Percentiles rank a stretch among this genome's conserved stretches.
These are phyloP conservation scores for Ulota crispa DNA, from an alignment of 225 moss, liverwort and hornwort genomes.

Conservation along the genomic window DNA sequence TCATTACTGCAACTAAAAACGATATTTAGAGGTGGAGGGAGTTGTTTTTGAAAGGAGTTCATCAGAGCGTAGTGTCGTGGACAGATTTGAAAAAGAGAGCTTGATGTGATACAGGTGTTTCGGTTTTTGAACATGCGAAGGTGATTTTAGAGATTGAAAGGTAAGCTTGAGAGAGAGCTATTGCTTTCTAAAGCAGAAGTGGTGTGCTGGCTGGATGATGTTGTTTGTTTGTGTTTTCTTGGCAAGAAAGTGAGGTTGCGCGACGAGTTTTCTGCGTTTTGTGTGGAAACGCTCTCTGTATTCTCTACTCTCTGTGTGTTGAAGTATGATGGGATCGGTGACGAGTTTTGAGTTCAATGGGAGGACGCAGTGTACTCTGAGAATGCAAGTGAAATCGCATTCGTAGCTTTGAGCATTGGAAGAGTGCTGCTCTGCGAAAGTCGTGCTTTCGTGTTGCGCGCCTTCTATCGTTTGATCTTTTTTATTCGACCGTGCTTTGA, in stretches of 20 bases:
- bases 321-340: constrained; percentile 42
- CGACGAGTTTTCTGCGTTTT: neutral
- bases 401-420: constrained; percentile 29
- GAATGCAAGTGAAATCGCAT: constrained; percentile 69
- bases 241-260: neutral
- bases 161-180: neutral
- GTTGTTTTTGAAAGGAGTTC: neutral
- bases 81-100: neutral
- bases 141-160: neutral
- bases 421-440: neutral
- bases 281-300: neutral
- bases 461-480: neutral
- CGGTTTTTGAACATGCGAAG: neutral
- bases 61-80: neutral
- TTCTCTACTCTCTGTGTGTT: neutral
- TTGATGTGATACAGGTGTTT: neutral
- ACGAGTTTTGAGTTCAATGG: constrained; percentile 60
- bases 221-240: neutral
- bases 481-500: neutral
- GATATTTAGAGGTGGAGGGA: neutral
- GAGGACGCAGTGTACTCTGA: constrained; percentile 56
- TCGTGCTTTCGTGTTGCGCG: neutral
- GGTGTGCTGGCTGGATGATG: neutral
- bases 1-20: neutral
- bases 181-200: neutral